phyloP scores from a whole-genome alignment of 106 monocot species.

The Dioscorea zingiberensis region DNA sequence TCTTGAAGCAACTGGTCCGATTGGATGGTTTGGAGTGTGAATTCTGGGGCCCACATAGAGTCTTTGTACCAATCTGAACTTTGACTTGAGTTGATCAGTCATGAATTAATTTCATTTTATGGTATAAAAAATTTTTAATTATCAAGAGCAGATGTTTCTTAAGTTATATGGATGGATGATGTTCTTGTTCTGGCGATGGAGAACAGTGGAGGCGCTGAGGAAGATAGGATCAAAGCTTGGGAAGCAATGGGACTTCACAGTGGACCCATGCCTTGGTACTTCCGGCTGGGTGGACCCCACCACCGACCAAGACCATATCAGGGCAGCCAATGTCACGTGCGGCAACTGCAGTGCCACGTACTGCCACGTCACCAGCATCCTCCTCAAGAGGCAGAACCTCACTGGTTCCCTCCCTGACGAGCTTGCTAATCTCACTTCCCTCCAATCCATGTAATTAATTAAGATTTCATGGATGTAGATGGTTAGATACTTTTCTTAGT shows the following conservation, averaged over 20 bases:
- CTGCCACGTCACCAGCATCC: slow-evolving; percentile 31
- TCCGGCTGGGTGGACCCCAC: slow-evolving; percentile 13
- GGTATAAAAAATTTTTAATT: neutral
- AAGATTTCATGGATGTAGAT: neutral
- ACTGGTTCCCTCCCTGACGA: slow-evolving; percentile 40
- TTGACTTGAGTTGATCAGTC: neutral
- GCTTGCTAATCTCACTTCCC: slow-evolving; percentile 38
- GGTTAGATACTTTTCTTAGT: neutral
- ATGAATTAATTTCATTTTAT: neutral
- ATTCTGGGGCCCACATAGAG: too few species aligned
- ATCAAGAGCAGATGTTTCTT: neutral
- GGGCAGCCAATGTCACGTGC: slow-evolving; percentile 27
- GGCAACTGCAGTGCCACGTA: slow-evolving; percentile 16
- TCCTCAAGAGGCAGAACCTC: slow-evolving; percentile 48
- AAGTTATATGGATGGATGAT: neutral
- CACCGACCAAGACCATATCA: neutral
- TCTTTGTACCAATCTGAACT: neutral
- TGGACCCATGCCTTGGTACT: slow-evolving; percentile 31
- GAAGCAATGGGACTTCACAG: slow-evolving; percentile 31
- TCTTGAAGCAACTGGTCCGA: too few species aligned
- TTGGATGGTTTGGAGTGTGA: too few species aligned
- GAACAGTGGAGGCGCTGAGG: slow-evolving; percentile 23
- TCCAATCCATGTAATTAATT: slow-evolving; percentile 14
- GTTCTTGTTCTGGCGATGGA: neutral
- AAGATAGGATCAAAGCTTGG: slow-evolving; percentile 16